A percentile compares a stretch with the other conserved stretches of the same genome.
These are phyloP conservation scores for Tubosaeta sp. DNA, from an alignment of 768 basidiomycete species.

Conservation along the genomic window DNA sequence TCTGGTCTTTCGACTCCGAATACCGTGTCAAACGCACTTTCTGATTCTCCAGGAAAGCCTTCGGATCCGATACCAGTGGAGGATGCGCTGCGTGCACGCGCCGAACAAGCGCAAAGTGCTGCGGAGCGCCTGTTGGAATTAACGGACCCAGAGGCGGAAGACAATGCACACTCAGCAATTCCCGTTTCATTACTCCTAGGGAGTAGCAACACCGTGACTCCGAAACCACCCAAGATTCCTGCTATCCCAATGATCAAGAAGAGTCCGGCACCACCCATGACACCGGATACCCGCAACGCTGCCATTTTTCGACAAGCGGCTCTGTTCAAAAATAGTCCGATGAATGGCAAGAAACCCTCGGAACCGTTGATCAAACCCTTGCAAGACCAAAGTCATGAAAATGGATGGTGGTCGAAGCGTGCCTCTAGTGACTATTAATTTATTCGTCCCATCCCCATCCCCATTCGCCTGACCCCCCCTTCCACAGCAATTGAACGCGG, in stretches of 20 bases:
- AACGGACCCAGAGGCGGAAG: constrained; percentile 72
- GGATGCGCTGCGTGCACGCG: constrained; percentile 80
- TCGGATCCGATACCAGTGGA: constrained; percentile 57
- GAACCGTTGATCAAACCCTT: constrained; percentile 67
- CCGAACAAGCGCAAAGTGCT: constrained; percentile 91
- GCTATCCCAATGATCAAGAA: constrained; percentile 31
- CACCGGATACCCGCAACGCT: constrained; percentile 58
- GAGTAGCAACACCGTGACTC: constrained; percentile 33
- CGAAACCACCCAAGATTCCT: constrained; percentile 37
- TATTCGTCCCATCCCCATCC: neutral
- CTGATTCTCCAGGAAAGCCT: constrained; percentile 46
- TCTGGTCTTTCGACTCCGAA: constrained; percentile 49
- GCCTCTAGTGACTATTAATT: constrained; percentile 52
- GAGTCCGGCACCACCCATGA: constrained; percentile 44
- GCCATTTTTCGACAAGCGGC: constrained; percentile 70
- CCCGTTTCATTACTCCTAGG: constrained; percentile 52
- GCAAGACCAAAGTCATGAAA: constrained; percentile 63
- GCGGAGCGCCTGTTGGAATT: constrained; percentile 85
- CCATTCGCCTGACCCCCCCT: constrained; percentile 7
- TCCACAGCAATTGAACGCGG: constrained; percentile 40
- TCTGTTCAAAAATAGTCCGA: constrained; percentile 78
- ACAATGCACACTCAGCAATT: constrained; percentile 46
- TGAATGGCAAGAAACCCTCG: constrained; percentile 43
- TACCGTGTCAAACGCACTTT: constrained; percentile 55
- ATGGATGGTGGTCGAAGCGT: constrained; percentile 82